Conservation (phyloP, 78 protist genomes). For the Chrysochromulina parva region DNA sequence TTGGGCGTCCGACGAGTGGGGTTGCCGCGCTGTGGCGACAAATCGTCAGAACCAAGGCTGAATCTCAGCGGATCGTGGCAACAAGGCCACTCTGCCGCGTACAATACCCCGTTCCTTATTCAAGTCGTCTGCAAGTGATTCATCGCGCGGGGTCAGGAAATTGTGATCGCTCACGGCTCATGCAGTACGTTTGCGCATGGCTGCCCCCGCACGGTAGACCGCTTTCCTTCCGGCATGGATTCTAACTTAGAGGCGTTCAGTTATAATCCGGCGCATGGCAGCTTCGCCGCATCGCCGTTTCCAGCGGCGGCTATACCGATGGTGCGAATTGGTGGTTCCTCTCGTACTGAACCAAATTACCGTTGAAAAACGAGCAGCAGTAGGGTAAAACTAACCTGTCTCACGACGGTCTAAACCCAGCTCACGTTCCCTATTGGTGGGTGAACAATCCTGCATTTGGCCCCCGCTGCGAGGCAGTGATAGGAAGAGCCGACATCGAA, state of each 20-base stretch:
- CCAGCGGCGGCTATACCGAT: slow-evolving; percentile 61
- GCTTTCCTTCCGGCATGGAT: slow-evolving; percentile 37
- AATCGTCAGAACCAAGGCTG: too few species aligned
- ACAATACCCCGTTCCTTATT: slow-evolving; percentile 33
- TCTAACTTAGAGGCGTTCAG: slow-evolving; percentile 83
- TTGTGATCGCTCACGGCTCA: slow-evolving; percentile 12
- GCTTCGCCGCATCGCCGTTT: slow-evolving; percentile 65
- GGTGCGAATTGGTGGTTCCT: slow-evolving; percentile 73
- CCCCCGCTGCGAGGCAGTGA: slow-evolving; percentile 74
- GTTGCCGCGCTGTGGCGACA: too few species aligned
- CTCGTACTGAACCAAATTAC: slow-evolving; percentile 79
- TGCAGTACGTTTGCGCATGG: background rate
- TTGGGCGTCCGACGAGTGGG: too few species aligned
- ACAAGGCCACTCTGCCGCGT: slow-evolving; percentile 23
- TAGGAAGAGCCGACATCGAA: slow-evolving; percentile 96
- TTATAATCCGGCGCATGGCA: slow-evolving; percentile 63
- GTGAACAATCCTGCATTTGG: slow-evolving; percentile 90
- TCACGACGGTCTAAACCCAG: slow-evolving; percentile 94
- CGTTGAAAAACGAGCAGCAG: slow-evolving; percentile 53
- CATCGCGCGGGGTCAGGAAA: background rate
- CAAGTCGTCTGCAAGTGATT: slow-evolving; percentile 49
- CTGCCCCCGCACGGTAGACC: background rate
- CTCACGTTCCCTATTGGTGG: slow-evolving; percentile 89
- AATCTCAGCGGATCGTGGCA: too few species aligned
- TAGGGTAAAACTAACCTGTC: slow-evolving; percentile 90